Base-by-base conservation (phyloP, 129 eudicot species). In the Glebionis coronaria region DNA sequence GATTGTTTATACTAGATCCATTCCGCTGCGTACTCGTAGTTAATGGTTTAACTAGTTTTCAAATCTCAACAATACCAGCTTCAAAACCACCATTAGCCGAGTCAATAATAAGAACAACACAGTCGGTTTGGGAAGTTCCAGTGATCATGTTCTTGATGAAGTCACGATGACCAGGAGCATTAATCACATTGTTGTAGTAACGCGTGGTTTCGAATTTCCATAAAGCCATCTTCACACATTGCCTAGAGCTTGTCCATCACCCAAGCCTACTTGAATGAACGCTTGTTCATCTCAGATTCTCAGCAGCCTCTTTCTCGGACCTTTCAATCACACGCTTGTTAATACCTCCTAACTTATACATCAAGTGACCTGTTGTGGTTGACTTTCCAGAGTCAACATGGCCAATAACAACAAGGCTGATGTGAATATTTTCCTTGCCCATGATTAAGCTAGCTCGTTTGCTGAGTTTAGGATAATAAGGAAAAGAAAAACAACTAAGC, bases 301-400 rank as follows among this genome's bases (percentile, higher is more conserved):
- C 85, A 68, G 85, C 85, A 46, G 85, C 85, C 50, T 80, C 84
- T 44, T 80, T 80, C 75, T 80, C 84, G 4, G 76, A 80, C 11
- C 84, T 68, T 14, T 81, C 85, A 25, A 81, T 81, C 51, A 81
- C 85, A 67, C 85, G 85, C 85, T 81, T 81, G 79, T 81, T 82
- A 45, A 81, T 81, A 6, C 85, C 85, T 7, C 85, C 85, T 8
- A 81, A 76, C 73, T 81, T 81, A 70, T 81, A 76, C 73, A 81
- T 81, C 72, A 81, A 54, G 68, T 76, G 85, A 0, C 85, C 85
- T 0, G 85, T 81, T 10, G 85, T 81, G 44, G 76, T 72, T 45
- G 80, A 76, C 69, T 76, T 76, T 12, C 80, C 80, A 27, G 75
- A 76, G 70, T 76, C 80, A 50, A 76, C 80, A 69, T 76, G 80